Evolutionary conservation across 768 basidiomycete species (phyloP), one percentile per base, ranked within the genome.

Genomic region (Trametes cingulata): DNA sequence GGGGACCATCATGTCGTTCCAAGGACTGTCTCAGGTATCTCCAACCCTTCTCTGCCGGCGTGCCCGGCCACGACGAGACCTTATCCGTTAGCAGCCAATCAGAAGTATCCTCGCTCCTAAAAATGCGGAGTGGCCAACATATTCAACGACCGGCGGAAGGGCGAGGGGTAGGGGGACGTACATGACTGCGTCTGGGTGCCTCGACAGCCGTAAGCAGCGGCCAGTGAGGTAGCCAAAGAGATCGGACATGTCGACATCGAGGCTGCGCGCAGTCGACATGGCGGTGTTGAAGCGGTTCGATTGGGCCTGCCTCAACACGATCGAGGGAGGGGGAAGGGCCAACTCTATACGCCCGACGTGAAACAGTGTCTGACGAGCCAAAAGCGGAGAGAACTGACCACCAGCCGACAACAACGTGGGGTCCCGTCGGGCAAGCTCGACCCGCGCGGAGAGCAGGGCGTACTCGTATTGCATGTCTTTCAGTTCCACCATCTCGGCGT

Each of bases 71-170:
- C 0, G 90, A 88, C 2, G 86, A 81, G 10, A 91, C 81, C 60
- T 87, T 85, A 68, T 93, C 91, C 19, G 87, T 87, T 37, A 91
- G 77, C 35, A 98, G 78, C 95, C 95, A 98, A 63, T 88, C 85
- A 1, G 85, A 85, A 3, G 81, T 83, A 55, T 90, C 85, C 65
- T 87, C 85, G 73, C 82, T 80, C 48, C 92, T 94, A 72, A 48
- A 57, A 36, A 52, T 20, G 49, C 45, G 40, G 45, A 53, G 52
- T 55, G 10, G 22, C 52, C 1, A 46, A 56, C 50, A 42, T 20
- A 42, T 35, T 67, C 29, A 61, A 46, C 19, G 35, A 37, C 20
- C 6, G 17, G 54, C 8, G n/a, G 49, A 9, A 50, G 37, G 37
- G 58, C 54, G 39, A 7, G 55, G 9, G 41, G 74, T 7, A 29